Conservation (phyloP, 2,329 filamentous ascomycete species). For the Herpotrichia juniperi region DNA sequence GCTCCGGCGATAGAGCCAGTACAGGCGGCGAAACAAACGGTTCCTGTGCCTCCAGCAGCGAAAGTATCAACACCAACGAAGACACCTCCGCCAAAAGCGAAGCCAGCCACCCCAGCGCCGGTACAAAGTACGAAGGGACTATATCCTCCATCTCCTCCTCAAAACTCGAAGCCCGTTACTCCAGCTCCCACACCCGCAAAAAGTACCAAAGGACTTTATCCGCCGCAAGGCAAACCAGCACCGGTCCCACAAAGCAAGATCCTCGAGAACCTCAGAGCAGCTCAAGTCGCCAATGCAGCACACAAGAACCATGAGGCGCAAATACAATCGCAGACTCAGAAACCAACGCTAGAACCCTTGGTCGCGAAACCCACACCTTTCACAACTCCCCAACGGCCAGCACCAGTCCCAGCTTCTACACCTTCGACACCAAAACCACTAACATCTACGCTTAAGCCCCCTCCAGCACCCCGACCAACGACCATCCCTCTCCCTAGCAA, state of each 20-base stretch:
- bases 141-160: background rate
- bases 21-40: constrained; percentile 47
- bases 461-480: constrained; percentile 12
- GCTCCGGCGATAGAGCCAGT: background rate
- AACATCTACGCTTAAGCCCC: constrained; percentile 3
- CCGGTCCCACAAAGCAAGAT: background rate
- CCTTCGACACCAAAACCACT: background rate
- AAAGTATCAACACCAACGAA: background rate
- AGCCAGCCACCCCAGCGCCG: background rate
- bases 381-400: background rate
- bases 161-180: background rate
- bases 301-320: background rate
- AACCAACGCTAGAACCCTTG: background rate
- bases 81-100: constrained; percentile 1
- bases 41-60: constrained; percentile 38
- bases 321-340: background rate
- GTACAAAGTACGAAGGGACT: background rate
- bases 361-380: background rate
- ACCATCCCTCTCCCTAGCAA: constrained; percentile 32
- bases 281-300: no score
- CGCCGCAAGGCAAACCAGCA: background rate
- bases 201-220: no score
- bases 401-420: background rate
- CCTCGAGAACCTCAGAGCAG: background rate
- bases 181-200: background rate